phyloP scores from a whole-genome alignment of 768 basidiomycete genomes.

The Dentipellis sp. region DNA sequence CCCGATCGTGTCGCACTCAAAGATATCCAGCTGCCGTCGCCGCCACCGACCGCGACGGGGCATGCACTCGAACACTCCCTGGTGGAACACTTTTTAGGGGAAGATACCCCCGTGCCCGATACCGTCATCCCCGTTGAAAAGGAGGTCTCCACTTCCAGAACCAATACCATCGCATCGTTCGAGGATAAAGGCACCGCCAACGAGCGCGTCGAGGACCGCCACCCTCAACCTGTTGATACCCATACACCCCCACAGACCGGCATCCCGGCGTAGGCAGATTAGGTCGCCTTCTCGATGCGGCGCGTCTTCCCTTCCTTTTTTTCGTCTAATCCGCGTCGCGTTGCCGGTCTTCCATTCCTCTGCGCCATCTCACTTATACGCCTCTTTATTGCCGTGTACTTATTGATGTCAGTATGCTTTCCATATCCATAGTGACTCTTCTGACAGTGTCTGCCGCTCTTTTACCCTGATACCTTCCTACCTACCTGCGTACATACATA shows the following conservation, averaged over 20 bases:
- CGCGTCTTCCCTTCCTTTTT: too few relatives aligned
- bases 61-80: background rate
- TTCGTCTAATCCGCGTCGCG: too few relatives aligned
- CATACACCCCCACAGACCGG: background rate
- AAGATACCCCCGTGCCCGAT: background rate
- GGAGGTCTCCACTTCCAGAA: background rate
- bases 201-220: background rate
- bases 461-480: too few relatives aligned
- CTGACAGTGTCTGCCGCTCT: too few relatives aligned
- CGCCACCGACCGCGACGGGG: background rate
- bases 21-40: background rate
- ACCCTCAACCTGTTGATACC: constrained; percentile 1
- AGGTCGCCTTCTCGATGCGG: too few relatives aligned
- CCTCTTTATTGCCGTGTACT: background rate
- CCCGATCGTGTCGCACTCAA: background rate
- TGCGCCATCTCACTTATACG: background rate
- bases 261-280: too few relatives aligned
- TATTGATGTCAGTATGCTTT: too few relatives aligned
- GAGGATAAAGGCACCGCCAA: background rate
- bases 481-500: too few relatives aligned
- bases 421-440: too few relatives aligned
- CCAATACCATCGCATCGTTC: background rate
- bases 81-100: constrained; percentile 1
- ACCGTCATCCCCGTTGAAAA: background rate
- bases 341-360: too few relatives aligned